These are phyloP conservation scores for Neofusicoccum cordaticola DNA, from an alignment of 2,329 filamentous ascomycete genomes.

Conservation along the genomic window DNA sequence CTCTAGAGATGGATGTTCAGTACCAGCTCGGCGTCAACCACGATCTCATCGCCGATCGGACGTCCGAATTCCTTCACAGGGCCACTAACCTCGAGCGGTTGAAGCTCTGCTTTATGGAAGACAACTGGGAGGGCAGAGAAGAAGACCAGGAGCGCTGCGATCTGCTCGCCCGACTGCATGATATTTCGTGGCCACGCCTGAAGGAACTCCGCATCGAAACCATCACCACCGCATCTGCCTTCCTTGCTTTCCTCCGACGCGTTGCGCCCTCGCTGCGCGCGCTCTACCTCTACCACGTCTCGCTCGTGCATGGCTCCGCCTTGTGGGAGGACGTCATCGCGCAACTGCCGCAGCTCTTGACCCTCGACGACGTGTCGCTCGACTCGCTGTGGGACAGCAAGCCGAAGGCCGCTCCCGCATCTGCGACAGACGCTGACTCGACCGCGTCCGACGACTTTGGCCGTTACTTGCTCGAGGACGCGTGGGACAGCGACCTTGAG, in stretches of 20 bases:
- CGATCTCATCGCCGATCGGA: neutral
- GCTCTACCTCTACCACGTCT: neutral
- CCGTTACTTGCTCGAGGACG: too few species aligned
- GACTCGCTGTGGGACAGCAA: neutral
- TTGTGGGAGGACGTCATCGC: neutral
- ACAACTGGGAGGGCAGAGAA: neutral
- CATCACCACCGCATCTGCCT: neutral
- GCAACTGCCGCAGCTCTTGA: neutral
- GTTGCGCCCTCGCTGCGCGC: neutral
- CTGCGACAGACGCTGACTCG: too few species aligned
- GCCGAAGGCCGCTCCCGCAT: too few species aligned
- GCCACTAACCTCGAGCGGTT: neutral
- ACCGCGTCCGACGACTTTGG: too few species aligned
- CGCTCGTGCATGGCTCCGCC: neutral
- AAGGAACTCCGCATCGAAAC: neutral
- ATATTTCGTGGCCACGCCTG: neutral
- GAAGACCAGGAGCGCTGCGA: neutral
- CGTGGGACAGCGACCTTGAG: too few species aligned
- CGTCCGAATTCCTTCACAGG: neutral
- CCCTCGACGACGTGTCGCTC: neutral
- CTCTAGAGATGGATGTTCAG: neutral
- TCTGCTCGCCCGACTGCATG: neutral
- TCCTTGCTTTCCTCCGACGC: neutral
- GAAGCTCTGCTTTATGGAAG: neutral
- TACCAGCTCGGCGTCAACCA: neutral